Conservation (phyloP, 2,329 filamentous ascomycete genomes). For the Arthrinium phaeospermum region DNA sequence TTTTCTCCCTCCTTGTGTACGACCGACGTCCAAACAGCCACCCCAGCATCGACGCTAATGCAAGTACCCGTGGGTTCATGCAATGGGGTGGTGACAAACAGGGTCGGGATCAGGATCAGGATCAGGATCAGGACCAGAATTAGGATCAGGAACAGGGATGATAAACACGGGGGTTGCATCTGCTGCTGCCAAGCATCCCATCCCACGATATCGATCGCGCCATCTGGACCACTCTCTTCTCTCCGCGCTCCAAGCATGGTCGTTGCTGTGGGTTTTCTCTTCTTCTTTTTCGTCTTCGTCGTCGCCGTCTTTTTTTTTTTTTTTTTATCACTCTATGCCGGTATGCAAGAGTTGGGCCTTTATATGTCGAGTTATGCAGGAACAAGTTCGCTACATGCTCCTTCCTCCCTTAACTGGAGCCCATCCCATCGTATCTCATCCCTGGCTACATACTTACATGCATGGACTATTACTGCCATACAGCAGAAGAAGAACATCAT, state of each 20-base stretch:
- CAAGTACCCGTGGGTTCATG: constrained; percentile 22
- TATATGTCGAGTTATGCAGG: neutral
- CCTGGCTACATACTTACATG: neutral
- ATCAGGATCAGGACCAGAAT: neutral
- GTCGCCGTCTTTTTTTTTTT: neutral
- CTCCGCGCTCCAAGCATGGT: too few relatives aligned
- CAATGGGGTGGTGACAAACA: constrained; percentile 15
- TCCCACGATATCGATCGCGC: neutral
- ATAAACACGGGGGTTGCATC: neutral
- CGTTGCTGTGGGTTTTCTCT: too few relatives aligned
- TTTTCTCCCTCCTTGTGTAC: neutral
- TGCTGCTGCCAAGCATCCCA: neutral
- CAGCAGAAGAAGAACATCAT: neutral
- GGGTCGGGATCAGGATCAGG: neutral
- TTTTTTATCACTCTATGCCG: too few relatives aligned
- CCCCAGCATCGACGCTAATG: constrained; percentile 23
- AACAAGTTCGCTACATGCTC: neutral
- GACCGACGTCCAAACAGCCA: constrained; percentile 26
- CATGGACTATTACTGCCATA: neutral
- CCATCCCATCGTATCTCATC: neutral
- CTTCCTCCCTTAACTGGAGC: neutral
- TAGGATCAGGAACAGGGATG: neutral
- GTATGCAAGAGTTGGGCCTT: neutral
- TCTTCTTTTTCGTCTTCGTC: too few relatives aligned
- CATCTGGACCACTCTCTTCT: too few relatives aligned